A percentile compares a stretch with the other conserved stretches of the same genome.
These are phyloP conservation scores for Obba rivulosa DNA, from an alignment of 768 basidiomycete genomes.

Conservation along the genomic window DNA sequence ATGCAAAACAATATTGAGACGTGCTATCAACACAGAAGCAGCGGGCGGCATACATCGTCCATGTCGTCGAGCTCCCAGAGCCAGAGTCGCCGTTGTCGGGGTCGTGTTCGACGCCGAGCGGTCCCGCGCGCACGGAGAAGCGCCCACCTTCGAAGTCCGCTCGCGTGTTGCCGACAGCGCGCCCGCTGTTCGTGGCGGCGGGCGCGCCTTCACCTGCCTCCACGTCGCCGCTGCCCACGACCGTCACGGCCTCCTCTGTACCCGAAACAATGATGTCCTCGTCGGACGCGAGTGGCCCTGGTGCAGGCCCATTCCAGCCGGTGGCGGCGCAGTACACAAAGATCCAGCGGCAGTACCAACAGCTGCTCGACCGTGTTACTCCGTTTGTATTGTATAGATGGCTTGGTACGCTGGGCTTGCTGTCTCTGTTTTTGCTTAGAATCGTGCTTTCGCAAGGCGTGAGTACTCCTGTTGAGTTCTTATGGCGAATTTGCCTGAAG, in stretches of 20 bases:
- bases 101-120: neutral
- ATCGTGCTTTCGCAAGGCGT: conserved; percentile 90
- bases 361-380: conserved; percentile 86
- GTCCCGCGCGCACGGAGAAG: neutral
- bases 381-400: conserved; percentile 89
- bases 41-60: too few species aligned
- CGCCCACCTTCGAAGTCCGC: conserved; percentile 14
- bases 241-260: neutral
- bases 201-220: neutral
- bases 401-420: conserved; percentile 67
- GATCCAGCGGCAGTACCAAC: conserved; percentile 77
- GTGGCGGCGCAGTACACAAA: conserved; percentile 36
- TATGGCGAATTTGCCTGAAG: conserved; percentile 4
- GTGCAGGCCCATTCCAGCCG: conserved; percentile 23
- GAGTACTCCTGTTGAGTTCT: conserved; percentile 30
- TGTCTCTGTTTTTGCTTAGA: conserved; percentile 74
- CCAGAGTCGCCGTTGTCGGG: too few species aligned
- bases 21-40: too few species aligned
- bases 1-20: neutral
- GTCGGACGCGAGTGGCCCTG: conserved; percentile 14
- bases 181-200: conserved; percentile 1
- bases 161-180: neutral
- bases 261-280: conserved; percentile 21
- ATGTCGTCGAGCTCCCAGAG: too few species aligned
- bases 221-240: neutral